These are phyloP conservation scores for Hypoxylon sp. DNA, from an alignment of 2,329 filamentous ascomycete genomes.

Conservation along the genomic window DNA sequence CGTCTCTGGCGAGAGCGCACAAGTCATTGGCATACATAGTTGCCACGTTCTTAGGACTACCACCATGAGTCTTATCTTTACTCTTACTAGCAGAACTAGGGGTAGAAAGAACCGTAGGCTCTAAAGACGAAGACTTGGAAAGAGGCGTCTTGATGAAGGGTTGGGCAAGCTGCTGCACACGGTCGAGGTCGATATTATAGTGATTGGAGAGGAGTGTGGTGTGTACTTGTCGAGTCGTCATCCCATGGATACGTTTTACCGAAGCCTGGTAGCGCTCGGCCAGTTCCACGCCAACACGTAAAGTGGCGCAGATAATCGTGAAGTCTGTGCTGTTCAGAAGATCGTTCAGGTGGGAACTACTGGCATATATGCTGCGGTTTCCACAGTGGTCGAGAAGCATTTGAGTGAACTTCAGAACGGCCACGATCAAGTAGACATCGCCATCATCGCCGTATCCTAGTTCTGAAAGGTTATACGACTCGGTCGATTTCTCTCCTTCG, in stretches of 20 bases:
- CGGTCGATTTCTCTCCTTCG: conserved; percentile 66
- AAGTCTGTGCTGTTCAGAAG: conserved; percentile 90
- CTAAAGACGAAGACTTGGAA: conserved; percentile 64
- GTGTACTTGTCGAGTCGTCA: conserved; percentile 76
- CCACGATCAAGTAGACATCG: conserved; percentile 84
- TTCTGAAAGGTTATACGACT: conserved; percentile 63
- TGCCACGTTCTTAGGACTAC: conserved; percentile 64
- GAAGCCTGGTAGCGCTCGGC: conserved; percentile 94
- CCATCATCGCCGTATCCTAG: conserved; percentile 80
- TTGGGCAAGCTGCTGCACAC: conserved; percentile 84
- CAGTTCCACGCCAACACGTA: conserved; percentile 86
- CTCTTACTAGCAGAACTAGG: conserved; percentile 75
- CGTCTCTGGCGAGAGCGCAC: conserved; percentile 77
- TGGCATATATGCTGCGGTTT: conserved; percentile 95
- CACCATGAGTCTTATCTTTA: conserved; percentile 76
- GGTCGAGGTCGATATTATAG: conserved; percentile 84
- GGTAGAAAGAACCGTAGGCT: conserved; percentile 66
- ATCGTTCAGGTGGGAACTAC: conserved; percentile 89
- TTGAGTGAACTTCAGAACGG: conserved; percentile 86
- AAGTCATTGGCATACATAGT: conserved; percentile 87
- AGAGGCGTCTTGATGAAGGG: conserved; percentile 84
- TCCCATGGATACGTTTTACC: conserved; percentile 78
- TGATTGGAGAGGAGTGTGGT: conserved; percentile 85
- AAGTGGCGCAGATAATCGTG: conserved; percentile 80
- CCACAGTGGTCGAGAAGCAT: conserved; percentile 94